Conservation (phyloP, 2,329 filamentous ascomycete genomes). For the Cyphellophora attinorum region DNA sequence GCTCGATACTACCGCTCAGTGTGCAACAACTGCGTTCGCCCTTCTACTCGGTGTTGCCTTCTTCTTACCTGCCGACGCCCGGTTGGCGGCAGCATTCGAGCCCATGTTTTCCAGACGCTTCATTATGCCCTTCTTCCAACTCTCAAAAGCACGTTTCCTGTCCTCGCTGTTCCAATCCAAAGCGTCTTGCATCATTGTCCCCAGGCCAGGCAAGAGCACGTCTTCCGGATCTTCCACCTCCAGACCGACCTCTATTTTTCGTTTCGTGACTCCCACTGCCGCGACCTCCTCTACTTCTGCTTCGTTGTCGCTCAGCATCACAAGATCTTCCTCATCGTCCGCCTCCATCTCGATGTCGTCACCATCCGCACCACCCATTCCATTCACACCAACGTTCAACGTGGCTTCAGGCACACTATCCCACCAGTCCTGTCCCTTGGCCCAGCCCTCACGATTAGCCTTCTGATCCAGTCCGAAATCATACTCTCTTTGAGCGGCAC, state of each 20-base stretch:
- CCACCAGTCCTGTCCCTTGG: constrained; percentile 59
- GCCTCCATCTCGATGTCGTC: not conserved
- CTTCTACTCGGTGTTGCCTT: too few relatives aligned
- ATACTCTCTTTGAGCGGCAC: constrained; percentile 30
- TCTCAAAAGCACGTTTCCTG: constrained; percentile 28
- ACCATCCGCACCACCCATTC: constrained; percentile 8
- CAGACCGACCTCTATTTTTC: constrained; percentile 15
- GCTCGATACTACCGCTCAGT: too few relatives aligned
- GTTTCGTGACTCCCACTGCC: too few relatives aligned
- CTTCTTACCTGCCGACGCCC: too few relatives aligned
- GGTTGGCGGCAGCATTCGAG: too few relatives aligned
- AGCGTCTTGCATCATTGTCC: constrained; percentile 42
- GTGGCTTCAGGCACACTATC: constrained; percentile 41
- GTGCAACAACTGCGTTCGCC: too few relatives aligned
- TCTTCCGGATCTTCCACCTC: constrained; percentile 24
- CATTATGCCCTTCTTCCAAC: constrained; percentile 35
- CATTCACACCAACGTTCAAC: constrained; percentile 22
- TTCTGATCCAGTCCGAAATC: constrained; percentile 55
- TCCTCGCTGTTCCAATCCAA: constrained; percentile 38
- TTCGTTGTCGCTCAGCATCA: constrained; percentile 12
- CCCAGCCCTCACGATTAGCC: constrained; percentile 41
- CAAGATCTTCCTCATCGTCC: not conserved
- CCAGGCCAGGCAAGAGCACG: constrained; percentile 35
- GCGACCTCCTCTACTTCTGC: constrained; percentile 13
- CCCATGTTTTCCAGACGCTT: too few relatives aligned